Evolutionary conservation across 495 filamentous ascomycete genomes (phyloP), one percentile per base, ranked within the genome.

Genomic region (Penicillium lividum): DNA sequence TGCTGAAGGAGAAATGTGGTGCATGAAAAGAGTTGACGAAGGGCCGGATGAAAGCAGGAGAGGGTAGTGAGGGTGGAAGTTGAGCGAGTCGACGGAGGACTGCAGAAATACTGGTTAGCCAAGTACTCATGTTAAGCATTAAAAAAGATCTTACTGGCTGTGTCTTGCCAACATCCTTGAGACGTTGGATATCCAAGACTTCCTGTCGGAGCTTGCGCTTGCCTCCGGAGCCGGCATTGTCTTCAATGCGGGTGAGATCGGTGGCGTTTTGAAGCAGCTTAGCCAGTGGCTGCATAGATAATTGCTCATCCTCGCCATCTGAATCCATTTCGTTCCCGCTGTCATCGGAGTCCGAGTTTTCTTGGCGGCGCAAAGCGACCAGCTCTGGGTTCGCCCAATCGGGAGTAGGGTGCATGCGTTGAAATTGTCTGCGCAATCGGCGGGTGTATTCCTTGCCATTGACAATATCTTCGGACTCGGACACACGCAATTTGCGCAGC

Each of bases 1-100:
- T 3, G 89, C 84, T 8, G 86, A 83, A 15, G 91, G 85, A 18
- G 86, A 86, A 63, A 98, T 84, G 62, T 96, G 93, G 73, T 98
- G 90, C 29, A 98, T 80, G 70, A 86, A 92, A 57, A 98, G 80
- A 13, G 92, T 88, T 31, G 89, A 90, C 46, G 92, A 87, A 30
- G 86, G 86, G 28, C 92, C 93, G 33, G 92, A 90, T 52, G 92
- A 94, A 60, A 98, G 86, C 34, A 98, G 80, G 34, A 98, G 85
- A 3, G 94, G 91, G 63, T 91, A 86, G 53, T 81, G 77, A 31
- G 93, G 93, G 76, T 98, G 94, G 82, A 97, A 97, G 13, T 80
- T 80, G 38, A 98, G 86, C 16, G 91, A 91, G 25, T 86, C 87
- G 65, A 97, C 84, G 13, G 89, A 83, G 15, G 91, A 95, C 77